phyloP scores from a whole-genome alignment of 441 rosid species.

The Erodium texanum region DNA sequence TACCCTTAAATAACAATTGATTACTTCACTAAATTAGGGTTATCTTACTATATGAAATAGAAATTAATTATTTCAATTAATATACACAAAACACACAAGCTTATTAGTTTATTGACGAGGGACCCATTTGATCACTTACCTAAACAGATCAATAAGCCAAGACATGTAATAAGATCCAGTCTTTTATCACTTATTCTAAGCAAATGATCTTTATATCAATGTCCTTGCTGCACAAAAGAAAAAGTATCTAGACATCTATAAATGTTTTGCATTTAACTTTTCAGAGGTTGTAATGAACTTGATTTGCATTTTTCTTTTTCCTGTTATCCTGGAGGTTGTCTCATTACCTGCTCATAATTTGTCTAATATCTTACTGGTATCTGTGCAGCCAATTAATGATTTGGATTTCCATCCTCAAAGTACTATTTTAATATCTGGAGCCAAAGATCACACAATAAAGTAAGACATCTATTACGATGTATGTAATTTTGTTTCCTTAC shows the following conservation, averaged over 20 bases:
- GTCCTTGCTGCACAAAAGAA: background rate
- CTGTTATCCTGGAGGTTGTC: constrained; percentile 12
- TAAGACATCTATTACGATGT: constrained; percentile 21
- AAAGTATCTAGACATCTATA: background rate
- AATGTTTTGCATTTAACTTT: background rate
- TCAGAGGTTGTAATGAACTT: background rate
- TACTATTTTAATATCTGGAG: constrained; percentile 57
- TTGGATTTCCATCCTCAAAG: constrained; percentile 83
- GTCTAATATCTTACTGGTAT: constrained; percentile 17
- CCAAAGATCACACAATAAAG: constrained; percentile 81
- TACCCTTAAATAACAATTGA: background rate
- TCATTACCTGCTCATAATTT: constrained; percentile 3
- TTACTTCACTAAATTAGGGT: background rate
- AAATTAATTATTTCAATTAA: too few species aligned
- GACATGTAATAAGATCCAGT: background rate
- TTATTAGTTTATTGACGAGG: background rate
- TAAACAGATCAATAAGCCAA: background rate
- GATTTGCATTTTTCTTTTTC: background rate
- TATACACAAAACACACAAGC: background rate
- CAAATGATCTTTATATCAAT: background rate
- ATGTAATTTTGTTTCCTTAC: background rate
- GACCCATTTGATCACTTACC: background rate
- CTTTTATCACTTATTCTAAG: background rate
- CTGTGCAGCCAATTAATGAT: constrained; percentile 71
- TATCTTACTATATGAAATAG: background rate